Evolutionary conservation across 2,329 filamentous ascomycete genomes (phyloP).

Genomic region (Fusarium domesticum): DNA sequence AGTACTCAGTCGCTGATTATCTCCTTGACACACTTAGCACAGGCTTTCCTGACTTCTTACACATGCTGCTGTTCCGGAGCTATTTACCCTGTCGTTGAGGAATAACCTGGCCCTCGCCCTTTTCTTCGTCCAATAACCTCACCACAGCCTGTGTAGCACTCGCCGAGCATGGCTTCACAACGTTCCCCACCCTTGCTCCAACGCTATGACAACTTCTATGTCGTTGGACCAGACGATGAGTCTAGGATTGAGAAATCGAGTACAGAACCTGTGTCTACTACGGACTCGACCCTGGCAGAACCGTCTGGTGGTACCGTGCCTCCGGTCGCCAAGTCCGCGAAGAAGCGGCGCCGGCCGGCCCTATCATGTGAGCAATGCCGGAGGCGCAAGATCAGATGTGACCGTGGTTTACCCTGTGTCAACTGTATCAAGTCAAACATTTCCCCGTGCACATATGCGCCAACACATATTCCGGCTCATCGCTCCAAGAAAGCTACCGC

Average conservation of each 20-base stretch:
- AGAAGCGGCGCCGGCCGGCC: constrained; percentile 40
- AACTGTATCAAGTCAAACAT: constrained; percentile 58
- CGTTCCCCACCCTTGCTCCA: neutral
- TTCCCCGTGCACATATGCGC: constrained; percentile 52
- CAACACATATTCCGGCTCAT: constrained; percentile 34
- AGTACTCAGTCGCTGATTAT: neutral
- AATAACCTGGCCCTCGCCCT: too few relatives aligned
- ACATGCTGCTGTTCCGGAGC: neutral
- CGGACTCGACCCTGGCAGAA: constrained; percentile 8
- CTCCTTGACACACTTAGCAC: neutral
- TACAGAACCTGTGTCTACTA: neutral
- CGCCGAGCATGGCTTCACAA: neutral
- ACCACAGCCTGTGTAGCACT: neutral
- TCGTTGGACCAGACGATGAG: constrained; percentile 1
- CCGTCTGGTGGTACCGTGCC: constrained; percentile 5
- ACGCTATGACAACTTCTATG: neutral
- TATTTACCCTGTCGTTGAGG: too few relatives aligned
- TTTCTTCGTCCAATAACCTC: too few relatives aligned
- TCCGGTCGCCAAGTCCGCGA: constrained; percentile 24
- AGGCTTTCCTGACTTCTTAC: neutral
- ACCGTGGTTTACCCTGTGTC: constrained; percentile 56
- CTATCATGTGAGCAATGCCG: constrained; percentile 57
- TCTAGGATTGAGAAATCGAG: constrained; percentile 9
- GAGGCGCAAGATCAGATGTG: constrained; percentile 59
- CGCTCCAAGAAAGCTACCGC: constrained; percentile 19